These are phyloP conservation scores for Boletus edulis DNA, from an alignment of 768 basidiomycete genomes.

Conservation along the genomic window DNA sequence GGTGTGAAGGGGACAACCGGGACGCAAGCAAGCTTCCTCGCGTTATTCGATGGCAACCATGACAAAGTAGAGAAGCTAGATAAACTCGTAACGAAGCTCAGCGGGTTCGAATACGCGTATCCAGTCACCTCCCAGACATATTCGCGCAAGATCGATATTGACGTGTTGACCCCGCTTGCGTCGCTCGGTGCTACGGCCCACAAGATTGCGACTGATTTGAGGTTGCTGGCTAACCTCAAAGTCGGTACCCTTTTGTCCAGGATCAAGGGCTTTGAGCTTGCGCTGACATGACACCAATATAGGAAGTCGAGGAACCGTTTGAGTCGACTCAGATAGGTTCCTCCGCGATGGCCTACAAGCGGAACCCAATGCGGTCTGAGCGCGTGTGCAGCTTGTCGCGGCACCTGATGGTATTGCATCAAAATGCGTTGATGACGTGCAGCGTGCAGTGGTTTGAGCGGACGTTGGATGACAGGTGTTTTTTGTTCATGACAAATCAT, in stretches of 20 bases:
- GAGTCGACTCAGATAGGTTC: conserved; percentile 98
- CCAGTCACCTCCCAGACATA: conserved; percentile 99
- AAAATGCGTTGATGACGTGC: conserved; percentile 93
- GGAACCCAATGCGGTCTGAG: conserved; percentile 99
- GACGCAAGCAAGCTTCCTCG: conserved; percentile 93
- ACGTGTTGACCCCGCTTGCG: conserved; percentile 87
- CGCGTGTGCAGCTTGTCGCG: conserved; percentile 95
- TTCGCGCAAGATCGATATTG: conserved; percentile 94
- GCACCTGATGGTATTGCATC: conserved; percentile 93
- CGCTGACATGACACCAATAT: background rate
- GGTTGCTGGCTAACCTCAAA: conserved; percentile 92
- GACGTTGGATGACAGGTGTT: conserved; percentile 90
- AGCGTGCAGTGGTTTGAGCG: conserved; percentile 99
- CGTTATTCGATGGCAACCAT: conserved; percentile 94
- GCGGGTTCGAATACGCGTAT: conserved; percentile 92
- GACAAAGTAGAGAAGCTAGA: conserved; percentile 93
- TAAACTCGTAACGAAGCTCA: conserved; percentile 82
- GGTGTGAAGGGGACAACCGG: conserved; percentile 99
- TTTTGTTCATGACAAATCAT: conserved; percentile 3
- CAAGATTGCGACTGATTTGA: conserved; percentile 95
- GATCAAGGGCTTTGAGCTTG: background rate
- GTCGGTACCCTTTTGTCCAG: conserved; percentile 30
- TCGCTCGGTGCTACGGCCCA: conserved; percentile 94
- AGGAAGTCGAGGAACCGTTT: conserved; percentile 99
- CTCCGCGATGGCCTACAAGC: conserved; percentile 98